phyloP scores from a whole-genome alignment of 1,284 basidiomycete genomes.

The Ceratobasidium sp. region DNA sequence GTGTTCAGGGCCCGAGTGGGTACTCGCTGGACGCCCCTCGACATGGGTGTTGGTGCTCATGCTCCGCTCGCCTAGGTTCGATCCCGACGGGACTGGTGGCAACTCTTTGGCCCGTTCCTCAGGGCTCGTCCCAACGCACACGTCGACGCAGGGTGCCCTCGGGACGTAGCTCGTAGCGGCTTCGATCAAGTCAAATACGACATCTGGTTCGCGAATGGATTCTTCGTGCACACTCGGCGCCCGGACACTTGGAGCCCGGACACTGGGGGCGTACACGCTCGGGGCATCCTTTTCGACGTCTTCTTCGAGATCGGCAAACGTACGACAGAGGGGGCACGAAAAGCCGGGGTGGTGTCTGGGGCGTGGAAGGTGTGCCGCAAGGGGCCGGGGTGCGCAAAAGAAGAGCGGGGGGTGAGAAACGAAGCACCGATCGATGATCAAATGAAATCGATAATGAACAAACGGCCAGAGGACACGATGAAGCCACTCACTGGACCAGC shows the following conservation, averaged over 20 bases:
- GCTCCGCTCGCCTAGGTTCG: not conserved
- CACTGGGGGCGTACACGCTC: conserved; percentile 31
- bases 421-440: not conserved
- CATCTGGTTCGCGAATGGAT: not conserved
- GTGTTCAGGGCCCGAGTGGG: not conserved
- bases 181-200: not conserved
- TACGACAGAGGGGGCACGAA: conserved; percentile 92
- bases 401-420: not conserved
- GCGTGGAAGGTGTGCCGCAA: not conserved
- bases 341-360: conserved; percentile 87
- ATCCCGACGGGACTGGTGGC: conserved; percentile 1
- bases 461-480: too few species aligned
- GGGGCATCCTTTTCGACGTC: conserved; percentile 83
- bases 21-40: conserved; percentile 3
- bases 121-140: conserved; percentile 11
- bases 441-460: too few species aligned
- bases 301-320: conserved; percentile 93
- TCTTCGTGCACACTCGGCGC: conserved; percentile 17
- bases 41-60: not conserved
- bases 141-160: not conserved
- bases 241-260: conserved; percentile 7
- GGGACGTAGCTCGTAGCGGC: not conserved
- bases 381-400: not conserved
- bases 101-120: conserved; percentile 19
- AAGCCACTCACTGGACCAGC: conserved; percentile 56